Evolutionary conservation across 768 basidiomycete species (phyloP).

Genomic region (Termitomyces sp.): DNA sequence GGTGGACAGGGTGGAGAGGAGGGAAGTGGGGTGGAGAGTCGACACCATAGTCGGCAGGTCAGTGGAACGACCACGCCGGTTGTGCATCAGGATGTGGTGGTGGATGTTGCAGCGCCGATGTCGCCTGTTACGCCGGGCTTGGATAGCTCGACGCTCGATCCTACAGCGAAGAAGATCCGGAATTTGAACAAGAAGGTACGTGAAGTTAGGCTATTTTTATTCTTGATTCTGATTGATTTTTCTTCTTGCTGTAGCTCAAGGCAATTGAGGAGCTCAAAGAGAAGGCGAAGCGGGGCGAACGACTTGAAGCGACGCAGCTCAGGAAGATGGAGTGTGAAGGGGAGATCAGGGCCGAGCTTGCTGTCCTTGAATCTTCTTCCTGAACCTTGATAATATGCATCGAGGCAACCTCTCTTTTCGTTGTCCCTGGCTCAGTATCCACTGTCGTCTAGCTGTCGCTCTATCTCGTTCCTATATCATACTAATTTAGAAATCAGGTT

Average conservation of each 20-base stretch:
- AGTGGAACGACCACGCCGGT: constrained; percentile 10
- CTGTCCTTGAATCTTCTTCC: constrained; percentile 1
- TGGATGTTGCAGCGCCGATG: constrained; percentile 21
- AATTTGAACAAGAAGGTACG: constrained; percentile 94
- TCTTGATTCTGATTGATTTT: neutral
- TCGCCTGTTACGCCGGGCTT: constrained; percentile 51
- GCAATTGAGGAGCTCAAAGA: constrained; percentile 99
- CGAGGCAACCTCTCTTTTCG: neutral
- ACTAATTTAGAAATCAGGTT: constrained; percentile 3
- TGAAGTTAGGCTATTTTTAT: constrained; percentile 3
- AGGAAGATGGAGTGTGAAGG: constrained; percentile 94
- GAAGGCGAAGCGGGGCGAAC: constrained; percentile 83
- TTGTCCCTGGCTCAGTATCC: neutral
- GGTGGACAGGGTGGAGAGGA: constrained; percentile 34
- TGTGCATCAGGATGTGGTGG: constrained; percentile 13
- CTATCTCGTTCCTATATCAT: constrained; percentile 1
- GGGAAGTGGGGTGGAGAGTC: constrained; percentile 29
- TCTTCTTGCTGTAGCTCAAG: constrained; percentile 59
- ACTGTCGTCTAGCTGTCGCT: constrained; percentile 2
- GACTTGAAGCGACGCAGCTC: constrained; percentile 90
- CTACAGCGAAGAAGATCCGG: constrained; percentile 86
- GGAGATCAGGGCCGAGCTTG: constrained; percentile 79
- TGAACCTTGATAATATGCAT: neutral
- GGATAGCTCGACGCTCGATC: constrained; percentile 57
- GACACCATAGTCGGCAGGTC: constrained; percentile 20